A percentile compares a stretch with the other conserved stretches of the same genome.
Evolutionary conservation across 2,329 filamentous ascomycete species (phyloP).

Genomic region (Cryphonectria japonica): DNA sequence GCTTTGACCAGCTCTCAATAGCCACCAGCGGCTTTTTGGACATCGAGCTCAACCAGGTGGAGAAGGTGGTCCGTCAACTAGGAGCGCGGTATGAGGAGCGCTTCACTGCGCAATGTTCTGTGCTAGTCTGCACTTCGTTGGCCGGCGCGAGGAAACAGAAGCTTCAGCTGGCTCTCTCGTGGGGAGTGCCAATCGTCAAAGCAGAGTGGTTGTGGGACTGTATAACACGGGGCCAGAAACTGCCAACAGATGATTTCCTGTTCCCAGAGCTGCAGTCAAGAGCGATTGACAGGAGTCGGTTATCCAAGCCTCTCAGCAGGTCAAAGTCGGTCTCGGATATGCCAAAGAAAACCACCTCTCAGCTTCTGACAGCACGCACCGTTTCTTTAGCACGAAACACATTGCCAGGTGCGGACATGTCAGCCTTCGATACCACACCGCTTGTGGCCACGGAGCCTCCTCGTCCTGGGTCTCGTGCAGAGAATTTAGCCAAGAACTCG

Average conservation of each 20-base stretch:
- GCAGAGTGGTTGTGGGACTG: constrained; percentile 86
- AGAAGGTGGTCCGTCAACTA: constrained; percentile 74
- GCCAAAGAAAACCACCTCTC: constrained; percentile 22
- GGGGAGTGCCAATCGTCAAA: constrained; percentile 79
- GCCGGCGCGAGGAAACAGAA: constrained; percentile 71
- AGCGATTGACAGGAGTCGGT: constrained; percentile 21
- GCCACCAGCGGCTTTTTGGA: constrained; percentile 83
- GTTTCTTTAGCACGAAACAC: constrained; percentile 17
- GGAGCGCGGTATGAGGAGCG: constrained; percentile 82
- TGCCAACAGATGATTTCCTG: constrained; percentile 51
- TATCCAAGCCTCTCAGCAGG: constrained; percentile 22
- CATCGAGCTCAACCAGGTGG: constrained; percentile 83
- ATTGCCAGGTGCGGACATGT: constrained; percentile 26
- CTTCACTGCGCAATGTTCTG: constrained; percentile 70
- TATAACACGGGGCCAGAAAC: constrained; percentile 59
- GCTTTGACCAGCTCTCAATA: constrained; percentile 71
- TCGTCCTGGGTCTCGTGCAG: neutral
- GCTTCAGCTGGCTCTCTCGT: constrained; percentile 72
- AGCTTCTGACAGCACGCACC: constrained; percentile 16
- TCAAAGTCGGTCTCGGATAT: constrained; percentile 26
- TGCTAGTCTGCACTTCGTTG: constrained; percentile 73
- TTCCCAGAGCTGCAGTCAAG: constrained; percentile 50
- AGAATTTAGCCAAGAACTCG: constrained; percentile 12
- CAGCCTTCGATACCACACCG: constrained; percentile 26
- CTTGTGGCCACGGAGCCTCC: constrained; percentile 22